Conservation (phyloP, 2,329 filamentous ascomycete genomes). For the Diaporthe sp. region DNA sequence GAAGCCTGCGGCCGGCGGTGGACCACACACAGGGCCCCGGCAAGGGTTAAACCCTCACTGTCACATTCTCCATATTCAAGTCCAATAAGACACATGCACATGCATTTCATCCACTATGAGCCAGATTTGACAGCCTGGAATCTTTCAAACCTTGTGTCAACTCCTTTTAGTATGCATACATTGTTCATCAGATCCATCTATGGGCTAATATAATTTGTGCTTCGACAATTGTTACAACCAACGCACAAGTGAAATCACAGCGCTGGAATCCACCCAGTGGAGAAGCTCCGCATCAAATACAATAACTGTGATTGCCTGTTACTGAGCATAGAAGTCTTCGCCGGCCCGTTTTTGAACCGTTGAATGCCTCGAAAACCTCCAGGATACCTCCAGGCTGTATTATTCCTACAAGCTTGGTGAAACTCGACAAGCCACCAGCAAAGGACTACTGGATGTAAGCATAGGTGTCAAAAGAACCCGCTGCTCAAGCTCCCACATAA, state of each 20-base stretch:
- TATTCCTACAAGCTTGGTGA: neutral
- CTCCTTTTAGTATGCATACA: neutral
- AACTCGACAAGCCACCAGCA: neutral
- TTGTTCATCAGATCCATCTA: neutral
- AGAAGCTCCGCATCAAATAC: neutral
- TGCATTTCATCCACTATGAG: neutral
- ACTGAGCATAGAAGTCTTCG: no score
- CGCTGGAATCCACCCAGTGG: neutral
- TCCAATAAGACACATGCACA: neutral
- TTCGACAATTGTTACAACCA: neutral
- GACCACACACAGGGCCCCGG: neutral
- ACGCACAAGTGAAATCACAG: neutral
- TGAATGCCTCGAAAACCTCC: neutral
- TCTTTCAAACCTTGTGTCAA: neutral
- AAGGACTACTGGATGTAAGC: neutral
- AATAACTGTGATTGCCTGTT: neutral
- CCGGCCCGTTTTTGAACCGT: no score
- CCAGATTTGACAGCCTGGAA: neutral
- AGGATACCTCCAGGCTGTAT: neutral
- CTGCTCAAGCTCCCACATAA: neutral
- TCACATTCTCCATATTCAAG: neutral
- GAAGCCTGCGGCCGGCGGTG: conserved; percentile 3
- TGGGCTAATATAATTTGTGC: no score
- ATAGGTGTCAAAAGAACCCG: neutral
- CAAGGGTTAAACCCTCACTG: neutral